Evolutionary conservation across 495 filamentous ascomycete genomes (phyloP).

Genomic region (Neurospora terricola): DNA sequence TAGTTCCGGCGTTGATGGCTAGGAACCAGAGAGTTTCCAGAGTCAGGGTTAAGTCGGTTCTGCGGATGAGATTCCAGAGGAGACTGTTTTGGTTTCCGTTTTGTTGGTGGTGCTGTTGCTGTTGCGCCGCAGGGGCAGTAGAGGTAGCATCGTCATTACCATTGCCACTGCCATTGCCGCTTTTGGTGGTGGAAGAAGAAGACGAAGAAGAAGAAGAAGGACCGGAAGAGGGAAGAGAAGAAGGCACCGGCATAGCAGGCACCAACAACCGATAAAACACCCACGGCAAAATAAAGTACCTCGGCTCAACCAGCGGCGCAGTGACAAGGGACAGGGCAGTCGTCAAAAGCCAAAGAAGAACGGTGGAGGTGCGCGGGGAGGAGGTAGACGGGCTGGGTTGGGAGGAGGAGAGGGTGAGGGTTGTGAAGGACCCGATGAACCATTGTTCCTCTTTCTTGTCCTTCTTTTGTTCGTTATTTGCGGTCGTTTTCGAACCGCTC

Average conservation of each 20-base stretch:
- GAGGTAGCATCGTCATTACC: background rate
- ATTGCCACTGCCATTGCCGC: background rate
- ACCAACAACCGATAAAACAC: conserved; percentile 83
- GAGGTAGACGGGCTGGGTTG: background rate
- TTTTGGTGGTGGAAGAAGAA: background rate
- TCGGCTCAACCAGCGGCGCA: conserved; percentile 84
- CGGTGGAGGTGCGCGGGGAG: conserved; percentile 27
- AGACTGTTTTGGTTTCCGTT: background rate
- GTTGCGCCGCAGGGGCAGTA: background rate
- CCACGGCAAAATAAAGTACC: conserved; percentile 95
- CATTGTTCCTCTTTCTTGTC: background rate
- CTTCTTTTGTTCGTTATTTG: background rate
- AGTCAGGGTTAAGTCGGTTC: conserved; percentile 35
- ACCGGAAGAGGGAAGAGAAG: background rate
- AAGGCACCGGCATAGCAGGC: conserved; percentile 30
- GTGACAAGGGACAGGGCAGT: conserved; percentile 70
- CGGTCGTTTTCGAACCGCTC: background rate
- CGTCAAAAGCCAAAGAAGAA: conserved; percentile 58
- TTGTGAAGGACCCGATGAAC: background rate
- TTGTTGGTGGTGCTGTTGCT: background rate
- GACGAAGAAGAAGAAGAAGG: background rate
- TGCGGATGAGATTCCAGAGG: background rate
- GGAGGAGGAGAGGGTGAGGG: background rate
- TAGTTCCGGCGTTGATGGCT: conserved; percentile 58
- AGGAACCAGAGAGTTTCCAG: conserved; percentile 76